Evolutionary conservation across 495 filamentous ascomycete genomes (phyloP), one percentile per base, ranked within the genome.

Genomic region (Sphaerosporella brunnea): DNA sequence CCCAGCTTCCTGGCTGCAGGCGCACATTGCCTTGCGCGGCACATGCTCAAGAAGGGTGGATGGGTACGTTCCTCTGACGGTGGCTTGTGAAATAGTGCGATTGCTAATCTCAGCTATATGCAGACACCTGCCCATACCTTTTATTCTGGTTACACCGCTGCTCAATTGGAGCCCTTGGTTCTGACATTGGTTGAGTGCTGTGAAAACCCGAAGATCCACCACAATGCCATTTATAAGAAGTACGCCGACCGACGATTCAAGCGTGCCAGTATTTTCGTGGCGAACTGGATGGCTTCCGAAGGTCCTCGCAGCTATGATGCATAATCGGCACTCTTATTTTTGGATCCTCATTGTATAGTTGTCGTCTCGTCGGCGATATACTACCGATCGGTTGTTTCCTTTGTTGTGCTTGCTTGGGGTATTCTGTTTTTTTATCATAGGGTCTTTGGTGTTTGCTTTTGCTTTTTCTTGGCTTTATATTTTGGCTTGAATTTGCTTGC

Each of bases 1-100:
- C 81, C 90, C 4, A 95, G 87, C 70, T 95, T 80, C 63, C 64
- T 82, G 21, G 80, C 92, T 36, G 90, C 92, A 32, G 92, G 84
- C 10, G 85, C 90, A 34, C 92, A 96, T 63, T 94, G 84, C 62
- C 70, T 96, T 16, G 80, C 90, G n/a, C 78, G 90, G 39, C 62
- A 85, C 54, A 83, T 96, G 71, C 63, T 96, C 32, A 73, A 72
- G 56, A 94, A 93, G 66, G 90, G 88, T 51, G 72, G 73, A 48
- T 97, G 90, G 90, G 87, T 94, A 77, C 64, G 82, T 67, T 53
- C 37, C 24, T 37, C n/a, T 1, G 15, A 23, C 32, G 19, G n/a
- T n/a, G n/a, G 23, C n/a, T 44, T 15, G 13, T 11, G 15, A 15
- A 24, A 8, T 48, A 15, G 11, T 47, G 3, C 39, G 37, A 13